Conservation (phyloP, 1,284 basidiomycete genomes). For the Veloboletus limbatus region DNA sequence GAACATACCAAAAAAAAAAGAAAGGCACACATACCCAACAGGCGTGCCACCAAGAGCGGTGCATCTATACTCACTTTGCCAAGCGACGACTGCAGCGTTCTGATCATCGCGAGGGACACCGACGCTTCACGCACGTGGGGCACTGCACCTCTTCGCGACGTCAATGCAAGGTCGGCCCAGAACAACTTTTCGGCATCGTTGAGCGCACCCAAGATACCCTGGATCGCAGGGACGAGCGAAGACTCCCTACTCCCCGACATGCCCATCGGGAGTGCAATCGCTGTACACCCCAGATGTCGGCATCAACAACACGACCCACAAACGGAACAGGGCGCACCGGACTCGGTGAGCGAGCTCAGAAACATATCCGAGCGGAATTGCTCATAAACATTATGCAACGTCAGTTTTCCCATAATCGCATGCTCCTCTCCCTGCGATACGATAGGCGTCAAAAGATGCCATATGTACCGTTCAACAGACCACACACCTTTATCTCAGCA, state of each 20-base stretch:
- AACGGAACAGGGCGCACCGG: conserved; percentile 51
- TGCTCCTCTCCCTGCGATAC: conserved; percentile 69
- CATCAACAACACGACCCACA: conserved; percentile 1
- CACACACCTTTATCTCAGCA: conserved; percentile 52
- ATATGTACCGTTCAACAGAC: neutral
- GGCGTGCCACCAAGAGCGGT: conserved; percentile 54
- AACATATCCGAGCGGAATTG: conserved; percentile 83
- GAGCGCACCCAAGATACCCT: conserved; percentile 63
- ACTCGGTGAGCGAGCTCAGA: conserved; percentile 82
- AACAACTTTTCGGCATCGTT: conserved; percentile 69
- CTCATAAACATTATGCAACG: conserved; percentile 70
- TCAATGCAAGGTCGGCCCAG: conserved; percentile 61
- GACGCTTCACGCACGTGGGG: conserved; percentile 71
- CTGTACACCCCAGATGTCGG: conserved; percentile 39
- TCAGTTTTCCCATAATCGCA: conserved; percentile 69
- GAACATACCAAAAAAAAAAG: neutral
- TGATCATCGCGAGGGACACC: conserved; percentile 66
- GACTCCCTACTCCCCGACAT: conserved; percentile 49
- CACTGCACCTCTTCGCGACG: conserved; percentile 59
- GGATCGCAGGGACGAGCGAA: conserved; percentile 44
- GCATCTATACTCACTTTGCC: conserved; percentile 53
- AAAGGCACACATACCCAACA: conserved; percentile 57
- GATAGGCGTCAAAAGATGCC: too few species aligned
- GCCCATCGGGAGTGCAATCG: conserved; percentile 82
- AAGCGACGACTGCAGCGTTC: conserved; percentile 76